Percentiles rank a stretch among this genome's conserved stretches.
Conservation (phyloP, 2,329 filamentous ascomycete genomes). For the Ceratocystis colombiana region DNA sequence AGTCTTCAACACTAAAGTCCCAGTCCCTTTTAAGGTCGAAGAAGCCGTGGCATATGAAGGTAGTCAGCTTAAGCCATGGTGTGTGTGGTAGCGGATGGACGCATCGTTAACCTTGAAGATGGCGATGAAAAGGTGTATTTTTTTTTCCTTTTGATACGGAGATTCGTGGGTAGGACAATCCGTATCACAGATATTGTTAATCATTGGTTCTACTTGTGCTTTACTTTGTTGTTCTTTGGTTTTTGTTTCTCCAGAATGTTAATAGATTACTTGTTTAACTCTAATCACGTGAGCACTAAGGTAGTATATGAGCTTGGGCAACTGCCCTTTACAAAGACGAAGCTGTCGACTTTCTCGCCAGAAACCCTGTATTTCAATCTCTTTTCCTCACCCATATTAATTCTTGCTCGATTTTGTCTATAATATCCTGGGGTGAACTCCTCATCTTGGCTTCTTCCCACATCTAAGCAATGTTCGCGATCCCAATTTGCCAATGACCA, state of each 20-base stretch:
- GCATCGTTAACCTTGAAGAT: background rate
- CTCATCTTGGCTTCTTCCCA: background rate
- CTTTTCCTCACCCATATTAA: background rate
- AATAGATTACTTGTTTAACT: too few relatives aligned
- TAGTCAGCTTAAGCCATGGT: constrained; percentile 20
- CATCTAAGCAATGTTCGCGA: constrained; percentile 2
- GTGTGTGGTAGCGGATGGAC: constrained; percentile 8
- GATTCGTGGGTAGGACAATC: background rate
- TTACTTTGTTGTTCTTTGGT: background rate
- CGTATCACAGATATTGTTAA: constrained; percentile 3
- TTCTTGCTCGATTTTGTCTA: background rate
- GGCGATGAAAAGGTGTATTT: background rate
- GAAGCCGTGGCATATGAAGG: constrained; percentile 9
- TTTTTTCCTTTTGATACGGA: background rate
- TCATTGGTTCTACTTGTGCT: background rate
- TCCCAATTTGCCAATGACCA: background rate
- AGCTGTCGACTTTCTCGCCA: background rate
- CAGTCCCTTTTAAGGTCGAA: constrained; percentile 19
- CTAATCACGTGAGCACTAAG: constrained; percentile 8
- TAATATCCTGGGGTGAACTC: too few relatives aligned
- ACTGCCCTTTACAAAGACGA: background rate
- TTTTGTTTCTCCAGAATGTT: background rate
- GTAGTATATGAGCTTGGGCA: background rate
- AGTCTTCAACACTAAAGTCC: constrained; percentile 19
- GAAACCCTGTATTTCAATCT: background rate